Evolutionary conservation across 75 land plant genomes (phyloP), one percentile per base, ranked within the genome.

Genomic region (Pinus albicaulis): DNA sequence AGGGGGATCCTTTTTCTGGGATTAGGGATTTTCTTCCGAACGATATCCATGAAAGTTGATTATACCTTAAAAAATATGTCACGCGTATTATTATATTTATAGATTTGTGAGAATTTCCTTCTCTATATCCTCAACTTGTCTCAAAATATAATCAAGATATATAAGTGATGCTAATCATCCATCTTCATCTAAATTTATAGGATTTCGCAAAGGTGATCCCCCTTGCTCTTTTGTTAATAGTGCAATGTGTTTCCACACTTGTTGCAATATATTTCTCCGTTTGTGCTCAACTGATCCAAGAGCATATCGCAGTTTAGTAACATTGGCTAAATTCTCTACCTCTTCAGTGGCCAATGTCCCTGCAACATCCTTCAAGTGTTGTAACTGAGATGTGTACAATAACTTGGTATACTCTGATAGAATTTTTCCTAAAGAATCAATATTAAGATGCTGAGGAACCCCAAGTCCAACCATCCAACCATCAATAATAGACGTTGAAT

Each of bases 341-440:
- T 84, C 91, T 82, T 95, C 96, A 19, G 85, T 91, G 68, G 99
- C 99, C 79, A 95, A 83, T 15, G 99, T 95, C n/a, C 96, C 96
- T 55, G 99, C 92, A 80, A 95, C 89, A 84, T 95, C 99, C 99
- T 94, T 97, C 26, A 97, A 82, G 81, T 97, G 99, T 76, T 94
- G 99, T 77, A 97, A 79, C 77, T 97, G 98, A 76, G 95, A 92
- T 73, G 86, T 87, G 73, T 90, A 97, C 66, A 94, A 95, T 65
- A 92, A 82, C 76, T 90, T 94, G 7, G 98, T 82, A 77, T 97
- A 97, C 72, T 97, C 99, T 71, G 93, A 92, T 71, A 97, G 63
- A 59, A 97, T 1, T 31, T 31, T 91, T 15, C 99, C 99, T 25
- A 97, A 82, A 57, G 99, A 98, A 90, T 97, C 99, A 74, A 95